Evolutionary conservation across 2,329 filamentous ascomycete genomes (phyloP), one percentile per base, ranked within the genome.

Genomic region (Paramyrothecium roridum): DNA sequence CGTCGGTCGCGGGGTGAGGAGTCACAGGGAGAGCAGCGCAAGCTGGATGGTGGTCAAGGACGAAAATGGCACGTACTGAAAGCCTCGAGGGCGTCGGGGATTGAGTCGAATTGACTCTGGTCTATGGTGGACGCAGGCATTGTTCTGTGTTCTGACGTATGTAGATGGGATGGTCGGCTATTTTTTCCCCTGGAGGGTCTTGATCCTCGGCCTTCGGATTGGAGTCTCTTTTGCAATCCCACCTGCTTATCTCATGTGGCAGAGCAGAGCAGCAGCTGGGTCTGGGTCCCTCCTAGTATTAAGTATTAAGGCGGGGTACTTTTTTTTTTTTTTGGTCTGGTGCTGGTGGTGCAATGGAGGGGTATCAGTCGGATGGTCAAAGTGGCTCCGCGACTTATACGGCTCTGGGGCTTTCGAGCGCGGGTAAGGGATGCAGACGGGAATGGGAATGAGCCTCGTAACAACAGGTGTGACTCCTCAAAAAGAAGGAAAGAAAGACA

Each of bases 41-140:
- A 40, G 47, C 26, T 6, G 26, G 26, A 30, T 4, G 10, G 26
- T 10, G 26, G 26, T 30, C 26, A 10, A 30, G 26, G 10, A 10
- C 6, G 26, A 10, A 10, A 30, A 43, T 8, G 22, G 40, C 40
- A 72, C 83, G 58, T 77, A 88, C 85, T 80, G 74, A 87, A 88
- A 55, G 85, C 83, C 65, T 81, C 75, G 62, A 88, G 81, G 56
- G 82, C 77, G 62, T 87, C 84, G 54, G 85, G 82, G 73, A 88
- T 88, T 54, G 79, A 80, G 75, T 87, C 81, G 72, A 88, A 88
- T 68, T 81, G 75, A 62, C 76, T 76, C 62, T 72, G 60, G 54
- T 78, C 74, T 64, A 85, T 80, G 61, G 73, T 74, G 34, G 76
- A 67, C 54, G 77, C 74, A 56, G 81, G 76, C 82, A 85, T 85